Percentiles rank a stretch among this genome's conserved stretches.
phyloP scores from a whole-genome alignment of 306 rosid genomes.

The Mucuna pruriens region DNA sequence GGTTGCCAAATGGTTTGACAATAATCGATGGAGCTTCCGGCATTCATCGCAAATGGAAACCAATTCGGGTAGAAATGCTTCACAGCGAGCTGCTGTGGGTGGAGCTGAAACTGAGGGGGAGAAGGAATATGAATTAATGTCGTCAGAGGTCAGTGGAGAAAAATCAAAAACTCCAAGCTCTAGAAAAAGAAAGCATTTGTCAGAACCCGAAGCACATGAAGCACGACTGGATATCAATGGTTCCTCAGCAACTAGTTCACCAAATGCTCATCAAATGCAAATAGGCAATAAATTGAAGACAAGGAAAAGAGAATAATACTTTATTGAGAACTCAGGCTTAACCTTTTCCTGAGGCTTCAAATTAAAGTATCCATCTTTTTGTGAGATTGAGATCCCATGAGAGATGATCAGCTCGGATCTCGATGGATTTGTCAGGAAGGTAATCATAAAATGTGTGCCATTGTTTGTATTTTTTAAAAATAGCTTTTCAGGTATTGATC shows the following conservation, averaged over 20 bases:
- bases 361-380: slow-evolving; percentile 38
- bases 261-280: slow-evolving; percentile 40
- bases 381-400: slow-evolving; percentile 38
- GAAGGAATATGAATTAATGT: slow-evolving; percentile 27
- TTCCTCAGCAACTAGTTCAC: slow-evolving; percentile 31
- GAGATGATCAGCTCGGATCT: slow-evolving; percentile 33
- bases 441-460: slow-evolving; percentile 23
- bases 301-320: slow-evolving; percentile 55
- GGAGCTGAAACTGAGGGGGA: slow-evolving; percentile 39
- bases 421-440: slow-evolving; percentile 35
- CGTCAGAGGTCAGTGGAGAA: slow-evolving; percentile 41
- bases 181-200: slow-evolving; percentile 66
- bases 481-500: slow-evolving; percentile 32
- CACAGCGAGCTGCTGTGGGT: slow-evolving; percentile 31
- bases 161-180: slow-evolving; percentile 46
- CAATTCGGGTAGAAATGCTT: slow-evolving; percentile 46
- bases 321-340: slow-evolving; percentile 40
- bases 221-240: slow-evolving; percentile 19
- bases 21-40: slow-evolving; percentile 74
- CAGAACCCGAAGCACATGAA: slow-evolving; percentile 52
- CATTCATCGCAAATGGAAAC: slow-evolving; percentile 48
- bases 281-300: slow-evolving; percentile 48
- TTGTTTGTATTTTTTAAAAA: slow-evolving; percentile 33
- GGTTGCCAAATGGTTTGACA: slow-evolving; percentile 97
- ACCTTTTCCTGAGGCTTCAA: slow-evolving; percentile 33